Conservation (phyloP, 352 stramenopile genomes). For the Phytophthora idaei region DNA sequence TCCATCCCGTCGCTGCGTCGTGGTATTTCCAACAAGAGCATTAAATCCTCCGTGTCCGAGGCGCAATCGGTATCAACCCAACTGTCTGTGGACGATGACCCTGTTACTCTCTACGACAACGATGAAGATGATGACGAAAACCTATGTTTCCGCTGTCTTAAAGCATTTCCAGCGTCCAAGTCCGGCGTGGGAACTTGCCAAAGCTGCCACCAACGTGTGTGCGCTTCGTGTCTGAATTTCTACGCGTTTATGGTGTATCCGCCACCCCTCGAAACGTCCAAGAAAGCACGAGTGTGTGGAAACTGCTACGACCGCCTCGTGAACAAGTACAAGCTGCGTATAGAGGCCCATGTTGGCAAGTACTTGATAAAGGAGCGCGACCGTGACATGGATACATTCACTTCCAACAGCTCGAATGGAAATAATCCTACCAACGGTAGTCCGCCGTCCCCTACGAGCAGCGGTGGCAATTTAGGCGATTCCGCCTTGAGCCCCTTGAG, state of each 20-base stretch:
- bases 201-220: slow-evolving; percentile 75
- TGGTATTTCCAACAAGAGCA: slow-evolving; percentile 31
- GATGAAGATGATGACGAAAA: slow-evolving; percentile 55
- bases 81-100: slow-evolving; percentile 33
- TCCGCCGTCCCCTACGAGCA: slow-evolving; percentile 11
- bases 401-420: slow-evolving; percentile 14
- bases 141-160: slow-evolving; percentile 71
- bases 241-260: slow-evolving; percentile 79
- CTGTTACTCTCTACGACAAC: slow-evolving; percentile 38
- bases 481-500: slow-evolving; percentile 11
- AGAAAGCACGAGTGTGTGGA: slow-evolving; percentile 69
- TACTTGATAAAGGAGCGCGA: slow-evolving; percentile 66
- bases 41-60: slow-evolving; percentile 24
- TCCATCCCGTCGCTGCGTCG: slow-evolving; percentile 40
- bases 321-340: slow-evolving; percentile 66
- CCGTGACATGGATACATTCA: slow-evolving; percentile 36
- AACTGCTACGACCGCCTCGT: slow-evolving; percentile 71
- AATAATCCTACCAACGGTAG: slow-evolving; percentile 7
- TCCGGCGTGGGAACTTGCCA: slow-evolving; percentile 40
- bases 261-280: slow-evolving; percentile 59
- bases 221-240: slow-evolving; percentile 55
- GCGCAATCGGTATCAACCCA: slow-evolving; percentile 15
- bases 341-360: slow-evolving; percentile 73
- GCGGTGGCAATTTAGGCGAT: slow-evolving; percentile 12
- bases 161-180: slow-evolving; percentile 34